phyloP scores from a whole-genome alignment of 192 early-diverging fungal genomes.

The Dissophora globulifera region DNA sequence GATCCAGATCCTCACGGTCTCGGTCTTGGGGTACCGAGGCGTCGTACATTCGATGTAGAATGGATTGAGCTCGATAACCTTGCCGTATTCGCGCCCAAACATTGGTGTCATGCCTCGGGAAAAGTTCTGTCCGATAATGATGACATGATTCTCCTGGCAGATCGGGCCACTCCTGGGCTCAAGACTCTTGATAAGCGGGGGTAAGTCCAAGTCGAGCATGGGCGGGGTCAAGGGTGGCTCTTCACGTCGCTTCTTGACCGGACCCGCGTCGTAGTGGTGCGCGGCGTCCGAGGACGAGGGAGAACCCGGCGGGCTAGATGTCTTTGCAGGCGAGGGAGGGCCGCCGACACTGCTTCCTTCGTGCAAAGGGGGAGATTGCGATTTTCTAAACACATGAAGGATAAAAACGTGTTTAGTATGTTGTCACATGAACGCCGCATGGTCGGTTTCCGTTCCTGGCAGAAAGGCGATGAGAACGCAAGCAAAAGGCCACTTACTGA shows the following conservation, averaged over 20 bases:
- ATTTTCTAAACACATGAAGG: conserved; percentile 33
- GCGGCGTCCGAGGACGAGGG: conserved; percentile 5
- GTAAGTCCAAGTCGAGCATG: conserved; percentile 14
- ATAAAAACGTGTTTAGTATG: neutral
- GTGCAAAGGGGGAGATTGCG: conserved; percentile 35
- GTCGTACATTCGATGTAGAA: conserved; percentile 51
- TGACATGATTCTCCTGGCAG: conserved; percentile 52
- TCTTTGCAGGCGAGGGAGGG: conserved; percentile 50
- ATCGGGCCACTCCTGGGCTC: conserved; percentile 41
- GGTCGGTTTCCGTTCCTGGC: neutral
- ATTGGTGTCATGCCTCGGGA: conserved; percentile 48
- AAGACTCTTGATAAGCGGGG: conserved; percentile 36
- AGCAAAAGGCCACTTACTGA: conserved; percentile 6
- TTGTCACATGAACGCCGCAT: neutral
- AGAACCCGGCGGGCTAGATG: conserved; percentile 45
- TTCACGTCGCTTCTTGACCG: conserved; percentile 40
- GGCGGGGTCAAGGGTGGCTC: conserved; percentile 39
- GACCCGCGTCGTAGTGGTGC: conserved; percentile 19
- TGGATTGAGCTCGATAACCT: conserved; percentile 44
- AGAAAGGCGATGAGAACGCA: neutral
- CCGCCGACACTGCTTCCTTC: conserved; percentile 41
- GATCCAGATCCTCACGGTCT: conserved; percentile 39
- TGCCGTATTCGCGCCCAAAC: conserved; percentile 43
- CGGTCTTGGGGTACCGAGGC: conserved; percentile 37
- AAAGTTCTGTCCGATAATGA: conserved; percentile 51